Evolutionary conservation across 441 rosid species (phyloP), one percentile per base, ranked within the genome.

Genomic region (Monsonia emarginata): DNA sequence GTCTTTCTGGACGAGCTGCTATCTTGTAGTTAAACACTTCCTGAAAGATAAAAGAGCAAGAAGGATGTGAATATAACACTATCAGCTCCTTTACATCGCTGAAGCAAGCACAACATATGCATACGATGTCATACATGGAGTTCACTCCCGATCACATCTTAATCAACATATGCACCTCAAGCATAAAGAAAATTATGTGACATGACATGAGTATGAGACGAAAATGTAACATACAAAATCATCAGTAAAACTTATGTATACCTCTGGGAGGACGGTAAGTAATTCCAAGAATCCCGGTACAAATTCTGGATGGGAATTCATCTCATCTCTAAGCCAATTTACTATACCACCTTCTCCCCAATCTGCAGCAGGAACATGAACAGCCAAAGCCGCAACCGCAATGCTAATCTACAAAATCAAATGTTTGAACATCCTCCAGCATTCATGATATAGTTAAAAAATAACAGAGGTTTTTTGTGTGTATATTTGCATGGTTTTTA

Each of bases 1-100:
- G 90, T 65, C 97, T 85, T 75, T 95, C 98, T 14, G 98, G 97
- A 70, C 96, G 99, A 77, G 99, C 98, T 26, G 99, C 96, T 74
- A 95, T 95, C 84, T 95, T 95, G 80, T 89, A 88, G 86, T 95
- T 95, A 82, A 75, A 88, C 32, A 82, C 88, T 85, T 94, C 99
- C 99, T 94, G 81, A 68, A 64, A 75, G 46, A 56, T 65, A 72
- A 69, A 27, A 75, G 27, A 68, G 70, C 66, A 78, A 16, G 61
- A 52, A 25, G 54, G 64, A 57, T 28, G 48, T 34, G 34, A 65
- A 16, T 31, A 31, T 18, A 26, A 34, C 27, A 19, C n/a, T 10
- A 1, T 22, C 34, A 18, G 13, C 30, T 24, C 14, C n/a, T 9
- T 26, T 13, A 9, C 31, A 56, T 26, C 24, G 28, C 7, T 21